Conservation (phyloP, 139 green algal species). For the Picochlorum sp. region DNA sequence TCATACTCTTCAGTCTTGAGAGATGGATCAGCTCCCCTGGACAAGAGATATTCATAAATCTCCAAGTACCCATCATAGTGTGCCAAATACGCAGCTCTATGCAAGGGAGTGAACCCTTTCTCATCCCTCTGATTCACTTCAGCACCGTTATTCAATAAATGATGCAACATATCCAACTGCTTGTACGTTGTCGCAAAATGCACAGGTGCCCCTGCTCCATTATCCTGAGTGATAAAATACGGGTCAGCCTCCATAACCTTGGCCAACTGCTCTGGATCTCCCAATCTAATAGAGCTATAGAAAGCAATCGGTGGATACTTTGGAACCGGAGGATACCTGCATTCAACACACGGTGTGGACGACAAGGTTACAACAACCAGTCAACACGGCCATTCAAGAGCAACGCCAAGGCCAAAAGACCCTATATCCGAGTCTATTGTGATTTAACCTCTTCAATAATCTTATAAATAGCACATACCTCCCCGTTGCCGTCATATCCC, state of each 20-base stretch:
- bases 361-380: background rate
- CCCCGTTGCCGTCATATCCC: conserved; percentile 44
- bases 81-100: conserved; percentile 80
- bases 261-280: conserved; percentile 72
- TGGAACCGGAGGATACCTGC: conserved; percentile 63
- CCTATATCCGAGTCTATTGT: background rate
- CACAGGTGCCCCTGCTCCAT: conserved; percentile 78
- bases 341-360: background rate
- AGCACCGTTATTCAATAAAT: conserved; percentile 80
- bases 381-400: background rate
- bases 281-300: conserved; percentile 67
- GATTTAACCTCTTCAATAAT: background rate
- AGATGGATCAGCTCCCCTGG: conserved; percentile 73
- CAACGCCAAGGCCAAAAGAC: background rate
- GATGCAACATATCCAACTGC: conserved; percentile 92
- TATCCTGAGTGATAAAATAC: conserved; percentile 90
- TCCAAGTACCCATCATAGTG: conserved; percentile 89
- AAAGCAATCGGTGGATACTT: conserved; percentile 70
- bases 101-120: conserved; percentile 79
- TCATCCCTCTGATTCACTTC: conserved; percentile 72
- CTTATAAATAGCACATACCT: conserved; percentile 15
- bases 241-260: conserved; percentile 78
- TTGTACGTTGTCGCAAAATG: conserved; percentile 90
- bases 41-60: conserved; percentile 93
- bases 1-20: conserved; percentile 72